These are phyloP conservation scores for Camelina laxa DNA, from an alignment of 345 rosid species.

Conservation along the genomic window DNA sequence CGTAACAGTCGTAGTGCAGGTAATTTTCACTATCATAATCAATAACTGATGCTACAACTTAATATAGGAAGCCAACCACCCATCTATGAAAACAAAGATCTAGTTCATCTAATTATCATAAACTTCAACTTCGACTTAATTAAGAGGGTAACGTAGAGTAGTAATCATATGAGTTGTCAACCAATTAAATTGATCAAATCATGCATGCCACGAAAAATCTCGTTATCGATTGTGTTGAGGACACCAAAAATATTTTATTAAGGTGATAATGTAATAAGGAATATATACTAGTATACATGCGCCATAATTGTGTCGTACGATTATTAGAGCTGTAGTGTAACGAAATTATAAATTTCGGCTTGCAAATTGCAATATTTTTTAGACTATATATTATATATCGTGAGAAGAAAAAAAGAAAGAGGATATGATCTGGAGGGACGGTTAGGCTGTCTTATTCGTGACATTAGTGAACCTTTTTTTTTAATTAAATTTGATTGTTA, in stretches of 20 bases:
- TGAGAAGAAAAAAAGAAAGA: neutral
- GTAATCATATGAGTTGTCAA: conserved; percentile 32
- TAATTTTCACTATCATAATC: conserved; percentile 21
- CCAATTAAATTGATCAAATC: conserved; percentile 24
- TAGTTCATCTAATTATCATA: conserved; percentile 11
- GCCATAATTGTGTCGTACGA: conserved; percentile 24
- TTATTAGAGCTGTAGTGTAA: conserved; percentile 30
- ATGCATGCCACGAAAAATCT: conserved; percentile 32
- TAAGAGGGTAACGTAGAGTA: conserved; percentile 14
- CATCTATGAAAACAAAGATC: neutral
- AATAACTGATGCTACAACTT: conserved; percentile 11
- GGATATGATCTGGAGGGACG: conserved; percentile 30
- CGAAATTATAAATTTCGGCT: conserved; percentile 9
- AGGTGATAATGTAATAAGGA: conserved; percentile 12
- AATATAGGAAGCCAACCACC: conserved; percentile 30
- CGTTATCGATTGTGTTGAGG: conserved; percentile 21
- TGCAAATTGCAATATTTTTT: conserved; percentile 9
- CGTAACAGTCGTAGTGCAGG: conserved; percentile 3
- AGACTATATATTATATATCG: neutral
- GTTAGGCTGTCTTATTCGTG: conserved; percentile 40
- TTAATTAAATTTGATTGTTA: neutral
- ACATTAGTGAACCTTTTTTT: conserved; percentile 21
- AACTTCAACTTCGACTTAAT: neutral
- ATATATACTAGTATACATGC: neutral
- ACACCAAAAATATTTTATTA: conserved; percentile 17